Base-by-base conservation (phyloP, 2,329 filamentous ascomycete genomes). In the Aspergillus quadrilineatus region DNA sequence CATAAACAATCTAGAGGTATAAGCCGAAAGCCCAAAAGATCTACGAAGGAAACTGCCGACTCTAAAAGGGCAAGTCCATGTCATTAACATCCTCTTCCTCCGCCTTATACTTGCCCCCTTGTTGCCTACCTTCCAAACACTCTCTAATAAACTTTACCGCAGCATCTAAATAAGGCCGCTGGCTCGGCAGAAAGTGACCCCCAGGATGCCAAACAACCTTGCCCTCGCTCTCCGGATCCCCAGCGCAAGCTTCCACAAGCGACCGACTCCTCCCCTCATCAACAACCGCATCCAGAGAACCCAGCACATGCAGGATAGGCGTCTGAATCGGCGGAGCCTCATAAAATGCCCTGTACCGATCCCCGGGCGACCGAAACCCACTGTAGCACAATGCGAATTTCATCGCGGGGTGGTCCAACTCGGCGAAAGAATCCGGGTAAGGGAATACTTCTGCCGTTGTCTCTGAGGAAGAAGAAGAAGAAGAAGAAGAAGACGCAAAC, bases 101-200 rank as follows among this genome's bases (percentile, higher is more conserved):
- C 17, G 12, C 34, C 43, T 77, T 69, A 53, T 75, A 62, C 60
- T 72, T 67, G 12, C 14, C 43, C 26, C 26, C 28, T 42, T 69
- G 69, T 45, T 70, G 49, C 12, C 60, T 59, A 32, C 67, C 72
- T 49, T 79, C 77, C 61, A 84, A 61, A 46, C 75, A 73, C 60
- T 82, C 80, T 64, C 77, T 80, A 47, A 94, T 85, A 69, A 92
- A 96, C 0, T 81, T 85, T 4, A 88, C 86, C 62, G 95, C 75
- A 32, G 88, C 88, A 79, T 88, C 87, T 17, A 88, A 85, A 82
- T 89, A 94, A 63, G 92, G 88, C 77, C 89, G 90, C 63, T 87
- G 85, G 58, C 91, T 86, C 0, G 93, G 93, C 67, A 97, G 83
- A 68, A 96, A 92, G 72, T 97, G 93, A 0, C 92, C 92, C 6